Percentiles rank a stretch among this genome's conserved stretches.
Conservation (phyloP, 2,329 filamentous ascomycete genomes). For the Ophiosphaerella herpotricha region DNA sequence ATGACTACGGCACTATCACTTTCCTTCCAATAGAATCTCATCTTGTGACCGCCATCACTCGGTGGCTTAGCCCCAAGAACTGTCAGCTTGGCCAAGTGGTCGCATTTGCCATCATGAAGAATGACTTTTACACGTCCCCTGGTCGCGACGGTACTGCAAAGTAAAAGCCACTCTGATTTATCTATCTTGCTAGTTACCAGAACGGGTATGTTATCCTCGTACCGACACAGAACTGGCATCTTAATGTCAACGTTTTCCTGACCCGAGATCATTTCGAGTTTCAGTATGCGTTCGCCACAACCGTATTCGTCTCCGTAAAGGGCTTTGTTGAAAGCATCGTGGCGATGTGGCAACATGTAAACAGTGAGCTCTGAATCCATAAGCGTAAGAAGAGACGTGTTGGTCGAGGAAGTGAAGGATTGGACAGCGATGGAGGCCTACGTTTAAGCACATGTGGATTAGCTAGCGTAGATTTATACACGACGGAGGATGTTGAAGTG, state of each 20-base stretch:
- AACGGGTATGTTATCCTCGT: slow-evolving; percentile 2
- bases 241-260: slow-evolving; percentile 1
- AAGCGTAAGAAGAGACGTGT: not conserved
- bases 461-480: too few relatives aligned
- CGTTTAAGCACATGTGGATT: too few relatives aligned
- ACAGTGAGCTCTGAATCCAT: not conserved
- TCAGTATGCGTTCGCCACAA: slow-evolving; percentile 4
- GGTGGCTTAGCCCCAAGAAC: not conserved
- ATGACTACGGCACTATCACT: not conserved
- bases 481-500: too few relatives aligned
- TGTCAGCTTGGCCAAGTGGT: not conserved
- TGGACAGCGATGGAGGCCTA: too few relatives aligned
- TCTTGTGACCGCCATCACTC: not conserved
- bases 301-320: slow-evolving; percentile 7
- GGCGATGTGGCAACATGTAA: slow-evolving; percentile 1
- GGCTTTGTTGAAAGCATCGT: not conserved
- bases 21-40: slow-evolving; percentile 3
- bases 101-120: not conserved
- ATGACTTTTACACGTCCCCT: slow-evolving; percentile 1
- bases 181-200: not conserved
- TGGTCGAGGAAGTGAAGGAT: too few relatives aligned
- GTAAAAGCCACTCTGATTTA: not conserved
- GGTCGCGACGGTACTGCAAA: not conserved
- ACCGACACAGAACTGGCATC: slow-evolving; percentile 3
- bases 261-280: slow-evolving; percentile 3